A percentile compares a stretch with the other conserved stretches of the same genome.
Conservation (phyloP, 306 rosid genomes). For the Casuarina equisetifolia region DNA sequence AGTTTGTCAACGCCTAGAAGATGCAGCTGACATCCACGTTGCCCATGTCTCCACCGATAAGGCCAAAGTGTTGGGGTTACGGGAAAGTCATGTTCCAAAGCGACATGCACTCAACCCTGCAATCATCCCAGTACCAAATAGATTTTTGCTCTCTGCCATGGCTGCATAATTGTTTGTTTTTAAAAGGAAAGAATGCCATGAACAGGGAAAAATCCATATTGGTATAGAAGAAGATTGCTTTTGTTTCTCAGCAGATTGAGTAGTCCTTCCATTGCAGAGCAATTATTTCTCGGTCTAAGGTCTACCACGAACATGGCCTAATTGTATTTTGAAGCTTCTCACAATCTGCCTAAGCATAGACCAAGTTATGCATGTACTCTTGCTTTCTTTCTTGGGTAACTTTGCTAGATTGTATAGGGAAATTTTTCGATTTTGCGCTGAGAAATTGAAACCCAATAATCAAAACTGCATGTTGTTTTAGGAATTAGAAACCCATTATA, state of each 20-base stretch:
- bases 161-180: background rate
- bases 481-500: background rate
- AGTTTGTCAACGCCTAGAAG: no score
- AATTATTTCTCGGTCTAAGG: background rate
- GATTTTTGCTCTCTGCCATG: background rate
- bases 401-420: background rate
- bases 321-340: background rate
- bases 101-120: background rate
- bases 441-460: background rate
- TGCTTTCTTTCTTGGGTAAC: background rate
- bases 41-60: no score
- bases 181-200: background rate
- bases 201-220: background rate
- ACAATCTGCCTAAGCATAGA: background rate
- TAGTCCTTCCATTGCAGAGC: background rate
- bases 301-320: background rate
- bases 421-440: background rate
- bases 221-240: background rate
- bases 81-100: background rate
- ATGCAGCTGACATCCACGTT: no score
- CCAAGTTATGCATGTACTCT: background rate
- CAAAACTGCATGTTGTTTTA: background rate
- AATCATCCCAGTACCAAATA: background rate
- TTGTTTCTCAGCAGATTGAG: background rate
- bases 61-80: background rate